Evolutionary conservation across 805 yeast genomes (phyloP).

Genomic region (Wickerhamiella australiensis): DNA sequence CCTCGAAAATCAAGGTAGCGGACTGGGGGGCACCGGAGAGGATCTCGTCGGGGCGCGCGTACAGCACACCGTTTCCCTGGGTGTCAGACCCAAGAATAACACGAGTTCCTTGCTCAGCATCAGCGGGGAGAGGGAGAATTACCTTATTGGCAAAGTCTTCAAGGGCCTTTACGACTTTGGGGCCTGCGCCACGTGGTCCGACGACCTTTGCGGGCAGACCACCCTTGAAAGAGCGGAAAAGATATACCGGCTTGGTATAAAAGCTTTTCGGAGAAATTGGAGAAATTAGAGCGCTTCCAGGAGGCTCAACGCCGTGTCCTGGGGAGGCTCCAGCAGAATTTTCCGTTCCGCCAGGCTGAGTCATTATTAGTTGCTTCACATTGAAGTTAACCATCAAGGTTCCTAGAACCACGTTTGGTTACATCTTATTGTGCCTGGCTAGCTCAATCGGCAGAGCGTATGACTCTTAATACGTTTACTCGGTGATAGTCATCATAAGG

Average conservation of each 20-base stretch:
- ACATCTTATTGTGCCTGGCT: too few relatives aligned
- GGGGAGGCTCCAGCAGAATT: not conserved
- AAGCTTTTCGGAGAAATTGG: not conserved
- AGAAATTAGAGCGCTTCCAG: not conserved
- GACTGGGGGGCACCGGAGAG: not conserved
- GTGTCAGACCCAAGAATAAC: not conserved
- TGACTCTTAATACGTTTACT: too few relatives aligned
- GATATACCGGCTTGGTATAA: not conserved
- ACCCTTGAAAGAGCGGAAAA: not conserved
- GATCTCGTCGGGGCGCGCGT: not conserved
- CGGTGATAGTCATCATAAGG: too few relatives aligned
- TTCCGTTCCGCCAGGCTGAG: not conserved
- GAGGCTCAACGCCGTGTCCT: not conserved
- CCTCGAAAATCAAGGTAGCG: not conserved
- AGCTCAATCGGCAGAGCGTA: too few relatives aligned
- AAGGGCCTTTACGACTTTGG: not conserved
- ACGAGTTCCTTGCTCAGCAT: not conserved
- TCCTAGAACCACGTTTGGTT: too few relatives aligned
- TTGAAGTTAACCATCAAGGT: too few relatives aligned
- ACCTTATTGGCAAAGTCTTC: not conserved
- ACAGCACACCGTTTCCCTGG: not conserved
- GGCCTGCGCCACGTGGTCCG: not conserved
- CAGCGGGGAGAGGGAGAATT: not conserved
- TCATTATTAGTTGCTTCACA: too few relatives aligned
- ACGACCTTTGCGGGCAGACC: constrained; percentile 1